Conservation (phyloP, 2,329 filamentous ascomycete genomes). For the Botrytis fabae region DNA sequence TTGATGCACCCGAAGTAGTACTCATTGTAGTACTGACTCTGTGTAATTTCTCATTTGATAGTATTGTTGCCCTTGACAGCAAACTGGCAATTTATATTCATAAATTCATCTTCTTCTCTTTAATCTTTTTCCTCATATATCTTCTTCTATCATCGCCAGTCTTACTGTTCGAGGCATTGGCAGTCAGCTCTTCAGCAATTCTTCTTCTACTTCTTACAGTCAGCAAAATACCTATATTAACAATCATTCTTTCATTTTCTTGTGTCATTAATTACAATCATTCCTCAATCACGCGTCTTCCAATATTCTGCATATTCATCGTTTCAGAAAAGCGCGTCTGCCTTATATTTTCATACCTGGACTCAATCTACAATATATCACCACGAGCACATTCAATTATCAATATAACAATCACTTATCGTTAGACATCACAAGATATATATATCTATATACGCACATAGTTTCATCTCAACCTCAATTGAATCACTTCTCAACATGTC, state of each 20-base stretch:
- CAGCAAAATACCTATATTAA: not conserved
- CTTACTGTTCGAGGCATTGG: conserved; percentile 10
- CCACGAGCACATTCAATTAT: not conserved
- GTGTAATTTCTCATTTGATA: conserved; percentile 35
- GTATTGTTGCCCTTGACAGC: conserved; percentile 37
- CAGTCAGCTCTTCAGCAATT: conserved; percentile 26
- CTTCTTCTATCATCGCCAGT: conserved; percentile 16
- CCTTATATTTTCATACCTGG: not conserved
- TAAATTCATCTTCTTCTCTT: conserved; percentile 3
- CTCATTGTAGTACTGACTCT: conserved; percentile 36
- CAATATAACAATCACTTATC: not conserved
- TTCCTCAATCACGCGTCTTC: conserved; percentile 29
- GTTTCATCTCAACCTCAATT: conserved; percentile 3
- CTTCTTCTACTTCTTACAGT: conserved; percentile 24
- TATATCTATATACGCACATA: conserved; percentile 18
- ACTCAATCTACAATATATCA: not conserved
- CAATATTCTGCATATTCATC: conserved; percentile 17
- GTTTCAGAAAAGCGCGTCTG: conserved; percentile 22
- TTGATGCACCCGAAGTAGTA: conserved; percentile 27
- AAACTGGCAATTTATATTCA: conserved; percentile 23
- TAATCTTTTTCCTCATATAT: conserved; percentile 19
- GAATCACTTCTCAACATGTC: conserved; percentile 22
- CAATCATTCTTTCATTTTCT: not conserved
- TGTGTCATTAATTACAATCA: conserved; percentile 13
- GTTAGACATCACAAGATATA: not conserved